Conservation (phyloP, 2,329 filamentous ascomycete genomes). For the Parasarocladium wereldwijsianum region DNA sequence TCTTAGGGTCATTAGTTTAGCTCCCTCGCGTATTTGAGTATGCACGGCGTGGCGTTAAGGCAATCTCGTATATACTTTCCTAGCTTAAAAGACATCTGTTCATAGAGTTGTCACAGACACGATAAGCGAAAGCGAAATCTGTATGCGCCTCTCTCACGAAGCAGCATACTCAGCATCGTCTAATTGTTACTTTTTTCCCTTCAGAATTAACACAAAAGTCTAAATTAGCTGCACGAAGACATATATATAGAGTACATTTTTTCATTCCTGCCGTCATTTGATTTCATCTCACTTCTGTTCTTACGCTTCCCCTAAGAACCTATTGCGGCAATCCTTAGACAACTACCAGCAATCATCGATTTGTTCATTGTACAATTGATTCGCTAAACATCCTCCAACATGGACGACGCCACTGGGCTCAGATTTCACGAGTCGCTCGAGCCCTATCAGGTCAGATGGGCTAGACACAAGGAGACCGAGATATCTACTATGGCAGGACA, state of each 20-base stretch:
- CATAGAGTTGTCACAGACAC: background rate
- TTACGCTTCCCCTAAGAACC: background rate
- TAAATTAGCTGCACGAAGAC: background rate
- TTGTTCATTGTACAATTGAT: background rate
- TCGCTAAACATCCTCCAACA: background rate
- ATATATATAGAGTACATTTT: background rate
- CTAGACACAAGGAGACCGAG: background rate
- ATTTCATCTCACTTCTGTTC: background rate
- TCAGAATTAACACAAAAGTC: background rate
- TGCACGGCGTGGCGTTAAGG: too few relatives aligned
- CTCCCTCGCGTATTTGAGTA: too few relatives aligned
- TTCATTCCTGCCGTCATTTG: background rate
- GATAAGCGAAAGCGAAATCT: background rate
- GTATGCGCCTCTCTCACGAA: conserved; percentile 1
- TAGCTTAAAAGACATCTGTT: conserved; percentile 1
- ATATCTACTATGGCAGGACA: background rate
- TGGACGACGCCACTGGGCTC: conserved; percentile 1
- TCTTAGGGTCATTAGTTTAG: too few relatives aligned
- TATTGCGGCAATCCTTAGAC: background rate
- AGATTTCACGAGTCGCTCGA: conserved; percentile 1
- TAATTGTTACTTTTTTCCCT: background rate
- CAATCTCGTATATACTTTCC: conserved; percentile 1
- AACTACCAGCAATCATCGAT: background rate
- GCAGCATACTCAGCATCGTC: background rate
- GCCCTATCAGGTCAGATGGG: background rate